These are phyloP conservation scores for Inga laurina DNA, from an alignment of 306 rosid species.

Conservation along the genomic window DNA sequence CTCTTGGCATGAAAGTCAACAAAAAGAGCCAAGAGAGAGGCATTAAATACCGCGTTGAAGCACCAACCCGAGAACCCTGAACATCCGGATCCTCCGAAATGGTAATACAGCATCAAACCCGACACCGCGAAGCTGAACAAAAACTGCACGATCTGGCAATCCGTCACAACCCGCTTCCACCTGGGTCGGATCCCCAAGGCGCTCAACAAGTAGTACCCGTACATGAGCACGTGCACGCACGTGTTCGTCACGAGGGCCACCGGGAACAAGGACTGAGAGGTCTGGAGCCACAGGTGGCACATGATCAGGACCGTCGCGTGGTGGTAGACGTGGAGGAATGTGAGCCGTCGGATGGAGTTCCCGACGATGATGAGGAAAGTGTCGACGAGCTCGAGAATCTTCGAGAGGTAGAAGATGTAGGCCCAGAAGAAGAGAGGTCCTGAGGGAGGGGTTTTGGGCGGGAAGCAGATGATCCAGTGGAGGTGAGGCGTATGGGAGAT, in stretches of 20 bases:
- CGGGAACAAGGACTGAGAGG: conserved; percentile 79
- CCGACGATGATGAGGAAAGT: conserved; percentile 70
- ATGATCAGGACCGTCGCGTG: conserved; percentile 78
- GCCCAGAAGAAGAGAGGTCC: conserved; percentile 99
- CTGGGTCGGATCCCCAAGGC: conserved; percentile 58
- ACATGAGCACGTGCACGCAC: conserved; percentile 82
- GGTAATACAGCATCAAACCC: conserved; percentile 57
- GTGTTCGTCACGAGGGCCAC: conserved; percentile 75
- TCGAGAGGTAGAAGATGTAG: conserved; percentile 88
- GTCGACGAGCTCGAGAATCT: conserved; percentile 71
- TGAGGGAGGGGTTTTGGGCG: conserved; percentile 45
- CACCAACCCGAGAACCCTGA: conserved; percentile 79
- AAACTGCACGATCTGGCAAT: conserved; percentile 81
- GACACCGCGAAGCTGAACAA: conserved; percentile 71
- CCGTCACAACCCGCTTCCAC: conserved; percentile 84
- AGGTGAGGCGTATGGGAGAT: conserved; percentile 45
- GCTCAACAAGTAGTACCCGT: conserved; percentile 69
- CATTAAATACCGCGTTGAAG: conserved; percentile 76
- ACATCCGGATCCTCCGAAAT: conserved; percentile 68
- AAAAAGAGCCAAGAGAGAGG: conserved; percentile 72
- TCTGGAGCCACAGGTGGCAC: conserved; percentile 76
- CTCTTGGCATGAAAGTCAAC: conserved; percentile 72
- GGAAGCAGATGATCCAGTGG: conserved; percentile 62
- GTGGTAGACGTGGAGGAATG: conserved; percentile 95
- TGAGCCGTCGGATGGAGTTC: conserved; percentile 58